Evolutionary conservation across 2,329 filamentous ascomycete species (phyloP).

Genomic region (Aspergillus arachidicola): DNA sequence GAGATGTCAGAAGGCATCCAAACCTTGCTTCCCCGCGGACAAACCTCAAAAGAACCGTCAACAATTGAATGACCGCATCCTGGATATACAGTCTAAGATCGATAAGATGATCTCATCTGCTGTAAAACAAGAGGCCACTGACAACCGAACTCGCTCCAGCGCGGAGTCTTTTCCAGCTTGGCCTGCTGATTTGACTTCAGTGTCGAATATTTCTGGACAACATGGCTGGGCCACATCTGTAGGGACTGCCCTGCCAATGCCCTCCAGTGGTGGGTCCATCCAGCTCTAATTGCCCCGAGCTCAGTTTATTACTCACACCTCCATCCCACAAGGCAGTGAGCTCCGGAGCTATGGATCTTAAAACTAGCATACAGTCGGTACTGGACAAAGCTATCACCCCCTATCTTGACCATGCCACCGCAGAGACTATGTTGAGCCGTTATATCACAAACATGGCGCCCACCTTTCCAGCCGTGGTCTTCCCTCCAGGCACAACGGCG

Average conservation of each 20-base stretch:
- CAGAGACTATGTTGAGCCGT: conserved; percentile 1
- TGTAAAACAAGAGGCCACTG: not conserved
- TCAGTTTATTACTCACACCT: no score
- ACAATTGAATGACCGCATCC: not conserved
- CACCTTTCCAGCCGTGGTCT: conserved; percentile 13
- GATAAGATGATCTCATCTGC: not conserved
- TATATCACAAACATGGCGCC: conserved; percentile 11
- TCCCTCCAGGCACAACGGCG: conserved; percentile 7
- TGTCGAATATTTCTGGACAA: not conserved
- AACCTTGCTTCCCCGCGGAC: not conserved
- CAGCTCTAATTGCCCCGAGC: rapidly evolving
- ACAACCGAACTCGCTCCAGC: not conserved
- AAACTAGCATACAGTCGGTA: not conserved
- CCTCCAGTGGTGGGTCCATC: not conserved
- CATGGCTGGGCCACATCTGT: not conserved
- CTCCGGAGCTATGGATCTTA: not conserved
- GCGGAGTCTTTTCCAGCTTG: not conserved
- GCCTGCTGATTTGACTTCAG: not conserved
- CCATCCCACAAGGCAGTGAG: not conserved
- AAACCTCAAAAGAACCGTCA: not conserved
- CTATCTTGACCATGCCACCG: not conserved
- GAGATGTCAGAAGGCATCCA: not conserved
- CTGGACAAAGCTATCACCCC: not conserved
- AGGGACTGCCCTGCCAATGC: not conserved
- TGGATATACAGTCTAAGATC: not conserved